Conservation (phyloP, 441 rosid genomes). For the Erysimum cheiri region DNA sequence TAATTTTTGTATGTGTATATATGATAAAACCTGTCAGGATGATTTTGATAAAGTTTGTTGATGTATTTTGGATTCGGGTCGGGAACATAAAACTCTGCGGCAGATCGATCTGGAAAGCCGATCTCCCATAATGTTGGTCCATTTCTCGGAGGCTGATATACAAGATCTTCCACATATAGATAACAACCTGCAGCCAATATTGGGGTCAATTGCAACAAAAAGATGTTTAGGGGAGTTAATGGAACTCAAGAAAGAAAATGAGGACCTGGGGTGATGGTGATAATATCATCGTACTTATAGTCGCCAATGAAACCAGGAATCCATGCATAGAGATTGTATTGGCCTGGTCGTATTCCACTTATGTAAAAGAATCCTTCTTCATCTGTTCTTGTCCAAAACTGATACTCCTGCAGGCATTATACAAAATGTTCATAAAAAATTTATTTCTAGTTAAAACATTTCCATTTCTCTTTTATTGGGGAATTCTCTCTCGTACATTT, state of each 20-base stretch:
- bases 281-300: slow-evolving; percentile 46
- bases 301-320: slow-evolving; percentile 76
- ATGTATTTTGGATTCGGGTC: slow-evolving; percentile 65
- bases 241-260: slow-evolving; percentile 10
- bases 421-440: background rate
- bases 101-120: slow-evolving; percentile 73
- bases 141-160: slow-evolving; percentile 75
- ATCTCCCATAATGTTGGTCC: slow-evolving; percentile 86
- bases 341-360: slow-evolving; percentile 48
- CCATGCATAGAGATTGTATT: slow-evolving; percentile 71
- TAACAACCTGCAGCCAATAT: slow-evolving; percentile 54
- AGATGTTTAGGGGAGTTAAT: background rate
- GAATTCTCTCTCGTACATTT: slow-evolving; percentile 48
- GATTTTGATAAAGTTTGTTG: slow-evolving; percentile 72
- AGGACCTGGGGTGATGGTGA: slow-evolving; percentile 57
- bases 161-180: slow-evolving; percentile 60
- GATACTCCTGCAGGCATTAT: slow-evolving; percentile 53
- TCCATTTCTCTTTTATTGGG: slow-evolving; percentile 53
- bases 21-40: slow-evolving; percentile 76
- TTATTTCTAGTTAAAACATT: slow-evolving; percentile 5
- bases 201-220: slow-evolving; percentile 11
- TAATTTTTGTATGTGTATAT: slow-evolving; percentile 38
- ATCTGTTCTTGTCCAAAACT: slow-evolving; percentile 70
- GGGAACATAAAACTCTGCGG: slow-evolving; percentile 66
- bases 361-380: slow-evolving; percentile 56